phyloP scores from a whole-genome alignment of 2,329 filamentous ascomycete species.

The Rhynchosporium agropyri region DNA sequence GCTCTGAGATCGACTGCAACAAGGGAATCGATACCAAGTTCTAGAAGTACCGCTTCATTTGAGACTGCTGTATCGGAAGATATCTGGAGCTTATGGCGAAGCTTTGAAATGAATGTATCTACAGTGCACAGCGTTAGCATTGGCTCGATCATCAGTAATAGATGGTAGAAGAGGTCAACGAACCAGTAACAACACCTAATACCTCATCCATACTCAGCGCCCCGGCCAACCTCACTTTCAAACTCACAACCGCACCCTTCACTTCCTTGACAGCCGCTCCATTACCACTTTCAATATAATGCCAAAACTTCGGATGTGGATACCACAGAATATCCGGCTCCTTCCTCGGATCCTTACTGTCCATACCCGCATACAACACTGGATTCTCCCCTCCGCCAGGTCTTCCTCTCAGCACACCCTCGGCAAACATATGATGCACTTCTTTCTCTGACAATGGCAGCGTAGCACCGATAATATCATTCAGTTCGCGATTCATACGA shows the following conservation, averaged over 20 bases:
- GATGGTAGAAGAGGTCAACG: not conserved
- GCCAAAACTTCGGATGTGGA: constrained; percentile 22
- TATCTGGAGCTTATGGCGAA: constrained; percentile 21
- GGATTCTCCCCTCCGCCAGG: constrained; percentile 30
- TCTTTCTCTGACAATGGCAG: constrained; percentile 42
- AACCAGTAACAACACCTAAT: constrained; percentile 13
- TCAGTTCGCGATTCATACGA: constrained; percentile 10
- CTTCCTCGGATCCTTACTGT: constrained; percentile 9
- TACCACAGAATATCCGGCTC: constrained; percentile 23
- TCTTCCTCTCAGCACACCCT: constrained; percentile 45
- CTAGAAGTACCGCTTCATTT: constrained; percentile 30
- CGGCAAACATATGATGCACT: constrained; percentile 48
- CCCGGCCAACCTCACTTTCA: constrained; percentile 13
- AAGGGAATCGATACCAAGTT: constrained; percentile 34
- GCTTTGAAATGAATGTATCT: constrained; percentile 18
- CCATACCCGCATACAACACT: constrained; percentile 18
- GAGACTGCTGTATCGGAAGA: not conserved
- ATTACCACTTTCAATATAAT: constrained; percentile 17
- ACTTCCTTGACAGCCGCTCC: not conserved
- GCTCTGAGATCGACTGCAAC: constrained; percentile 29
- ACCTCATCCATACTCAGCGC: constrained; percentile 17
- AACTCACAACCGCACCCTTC: not conserved
- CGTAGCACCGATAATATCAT: constrained; percentile 15
- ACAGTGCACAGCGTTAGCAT: not conserved
- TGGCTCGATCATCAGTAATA: not conserved